These are phyloP conservation scores for Plasmodium chabaudi DNA, from an alignment of 169 alveolate genomes.

Conservation along the genomic window DNA sequence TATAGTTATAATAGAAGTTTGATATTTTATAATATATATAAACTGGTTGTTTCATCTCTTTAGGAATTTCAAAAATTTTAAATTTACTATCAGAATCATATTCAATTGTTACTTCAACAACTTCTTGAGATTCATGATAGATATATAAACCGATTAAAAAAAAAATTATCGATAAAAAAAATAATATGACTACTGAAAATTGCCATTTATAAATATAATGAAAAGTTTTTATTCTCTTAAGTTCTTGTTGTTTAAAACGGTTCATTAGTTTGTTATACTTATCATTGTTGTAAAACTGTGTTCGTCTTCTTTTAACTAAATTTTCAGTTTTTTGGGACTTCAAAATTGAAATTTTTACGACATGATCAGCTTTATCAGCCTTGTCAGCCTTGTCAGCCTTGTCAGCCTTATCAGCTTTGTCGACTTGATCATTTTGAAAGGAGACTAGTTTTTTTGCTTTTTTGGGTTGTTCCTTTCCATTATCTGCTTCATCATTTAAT, in stretches of 20 bases:
- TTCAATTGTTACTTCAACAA: constrained; percentile 24
- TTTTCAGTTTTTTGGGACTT: constrained; percentile 28
- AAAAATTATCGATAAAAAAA: constrained; percentile 16
- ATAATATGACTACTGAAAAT: constrained; percentile 4
- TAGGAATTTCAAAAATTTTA: constrained; percentile 11
- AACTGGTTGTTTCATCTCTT: constrained; percentile 51
- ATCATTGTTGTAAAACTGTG: constrained; percentile 6
- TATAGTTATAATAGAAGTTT: constrained; percentile 38
- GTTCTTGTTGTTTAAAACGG: constrained; percentile 60
- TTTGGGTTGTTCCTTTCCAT: too few relatives aligned
- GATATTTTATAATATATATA: constrained; percentile 55
- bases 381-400: too few relatives aligned
- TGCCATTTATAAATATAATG: constrained; percentile 60
- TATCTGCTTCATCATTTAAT: constrained; percentile 1
- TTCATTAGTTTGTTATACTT: constrained; percentile 35
- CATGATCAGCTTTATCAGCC: neutral
- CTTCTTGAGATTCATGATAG: constrained; percentile 40
- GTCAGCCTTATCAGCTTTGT: too few relatives aligned
- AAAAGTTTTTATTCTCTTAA: constrained; percentile 27
- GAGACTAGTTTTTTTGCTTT: too few relatives aligned
- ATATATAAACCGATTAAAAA: constrained; percentile 37
- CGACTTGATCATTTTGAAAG: too few relatives aligned
- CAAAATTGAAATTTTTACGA: constrained; percentile 1
- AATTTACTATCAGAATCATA: constrained; percentile 15
- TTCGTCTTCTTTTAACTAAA: constrained; percentile 12